Conservation (phyloP, 2,329 filamentous ascomycete genomes). For the Coniochaeta hoffmannii region DNA sequence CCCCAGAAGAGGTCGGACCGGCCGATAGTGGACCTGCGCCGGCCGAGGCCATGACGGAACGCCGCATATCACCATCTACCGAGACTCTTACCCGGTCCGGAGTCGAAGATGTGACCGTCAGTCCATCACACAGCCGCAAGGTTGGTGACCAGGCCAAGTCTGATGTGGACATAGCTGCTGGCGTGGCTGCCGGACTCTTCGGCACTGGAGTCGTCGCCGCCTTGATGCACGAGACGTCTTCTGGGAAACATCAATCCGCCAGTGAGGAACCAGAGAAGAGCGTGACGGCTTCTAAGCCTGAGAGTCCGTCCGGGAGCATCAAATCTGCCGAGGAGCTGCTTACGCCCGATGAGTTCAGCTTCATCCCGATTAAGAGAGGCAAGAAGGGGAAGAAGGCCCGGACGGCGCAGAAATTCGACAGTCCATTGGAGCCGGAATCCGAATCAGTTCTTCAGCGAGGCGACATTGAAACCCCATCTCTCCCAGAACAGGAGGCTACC, state of each 20-base stretch:
- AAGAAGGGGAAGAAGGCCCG: constrained; percentile 24
- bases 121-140: constrained; percentile 16
- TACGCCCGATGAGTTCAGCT: constrained; percentile 2
- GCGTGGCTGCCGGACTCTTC: constrained; percentile 1
- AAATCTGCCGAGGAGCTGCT: constrained; percentile 1
- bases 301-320: not conserved
- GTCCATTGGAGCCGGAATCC: not conserved
- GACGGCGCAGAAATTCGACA: constrained; percentile 13
- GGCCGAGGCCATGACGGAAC: constrained; percentile 32
- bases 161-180: constrained; percentile 1
- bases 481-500: not conserved
- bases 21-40: constrained; percentile 23
- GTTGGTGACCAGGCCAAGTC: not conserved
- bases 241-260: too few relatives aligned
- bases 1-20: not conserved
- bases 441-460: not conserved
- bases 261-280: too few relatives aligned
- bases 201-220: not conserved
- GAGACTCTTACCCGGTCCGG: constrained; percentile 18
- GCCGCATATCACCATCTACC: constrained; percentile 29
- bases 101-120: constrained; percentile 14
- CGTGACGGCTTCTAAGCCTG: not conserved
- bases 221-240: not conserved
- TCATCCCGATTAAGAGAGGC: constrained; percentile 27
- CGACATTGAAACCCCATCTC: not conserved